A percentile compares a stretch with the other conserved stretches of the same genome.
These are phyloP conservation scores for Cucurbita maxima DNA, from an alignment of 306 rosid species.

Conservation along the genomic window DNA sequence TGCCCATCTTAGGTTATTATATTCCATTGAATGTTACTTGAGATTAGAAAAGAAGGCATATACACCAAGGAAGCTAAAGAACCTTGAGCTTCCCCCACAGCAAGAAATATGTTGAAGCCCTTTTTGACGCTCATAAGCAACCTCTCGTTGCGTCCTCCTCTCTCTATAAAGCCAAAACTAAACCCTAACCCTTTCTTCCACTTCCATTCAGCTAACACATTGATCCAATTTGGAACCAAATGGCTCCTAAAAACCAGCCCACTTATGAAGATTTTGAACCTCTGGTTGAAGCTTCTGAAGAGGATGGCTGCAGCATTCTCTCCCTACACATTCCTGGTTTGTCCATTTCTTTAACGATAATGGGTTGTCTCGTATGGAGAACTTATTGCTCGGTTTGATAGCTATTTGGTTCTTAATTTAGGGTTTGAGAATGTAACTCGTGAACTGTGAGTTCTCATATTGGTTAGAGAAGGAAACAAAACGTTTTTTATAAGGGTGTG, in stretches of 20 bases:
- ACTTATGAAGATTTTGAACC: conserved; percentile 40
- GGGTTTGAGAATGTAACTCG: no score
- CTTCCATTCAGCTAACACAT: neutral
- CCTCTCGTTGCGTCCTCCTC: neutral
- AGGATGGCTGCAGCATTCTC: conserved; percentile 22
- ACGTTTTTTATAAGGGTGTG: no score
- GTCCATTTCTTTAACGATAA: neutral
- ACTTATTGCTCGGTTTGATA: no score
- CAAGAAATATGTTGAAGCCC: neutral
- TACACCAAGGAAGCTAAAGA: neutral
- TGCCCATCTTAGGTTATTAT: neutral
- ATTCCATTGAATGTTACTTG: neutral
- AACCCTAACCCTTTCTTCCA: neutral
- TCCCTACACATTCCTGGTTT: conserved; percentile 39
- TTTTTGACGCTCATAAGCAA: neutral
- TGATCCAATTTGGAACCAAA: neutral
- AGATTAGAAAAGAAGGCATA: neutral
- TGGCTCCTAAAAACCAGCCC: neutral
- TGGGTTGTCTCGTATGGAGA: no score
- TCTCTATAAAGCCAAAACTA: neutral
- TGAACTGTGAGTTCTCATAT: no score
- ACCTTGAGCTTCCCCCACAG: neutral
- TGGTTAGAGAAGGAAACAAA: no score
- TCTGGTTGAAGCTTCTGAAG: conserved; percentile 26
- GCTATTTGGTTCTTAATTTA: no score